Evolutionary conservation across 2,329 filamentous ascomycete genomes (phyloP).

Genomic region (Zymoseptoria ardabiliae): DNA sequence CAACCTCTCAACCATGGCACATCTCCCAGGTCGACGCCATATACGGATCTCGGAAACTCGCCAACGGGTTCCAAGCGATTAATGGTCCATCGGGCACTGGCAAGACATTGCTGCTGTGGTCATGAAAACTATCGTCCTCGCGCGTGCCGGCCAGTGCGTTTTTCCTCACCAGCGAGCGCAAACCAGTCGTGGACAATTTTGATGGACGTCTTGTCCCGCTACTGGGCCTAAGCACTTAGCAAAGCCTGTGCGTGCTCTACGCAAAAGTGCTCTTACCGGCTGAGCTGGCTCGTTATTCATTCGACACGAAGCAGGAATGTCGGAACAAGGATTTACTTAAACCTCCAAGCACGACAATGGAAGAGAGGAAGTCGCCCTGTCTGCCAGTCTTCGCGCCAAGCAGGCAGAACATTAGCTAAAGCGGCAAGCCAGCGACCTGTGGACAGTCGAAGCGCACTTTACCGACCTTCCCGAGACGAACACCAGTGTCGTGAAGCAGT

Average conservation of each 20-base stretch:
- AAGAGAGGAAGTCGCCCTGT: neutral
- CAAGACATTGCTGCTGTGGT: neutral
- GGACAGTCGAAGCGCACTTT: slow-evolving; percentile 21
- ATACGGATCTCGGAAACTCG: neutral
- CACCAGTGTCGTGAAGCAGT: too few relatives aligned
- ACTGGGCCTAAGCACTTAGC: neutral
- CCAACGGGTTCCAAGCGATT: neutral
- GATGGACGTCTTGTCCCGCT: neutral
- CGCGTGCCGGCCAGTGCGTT: neutral
- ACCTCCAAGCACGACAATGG: neutral
- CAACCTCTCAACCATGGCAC: neutral
- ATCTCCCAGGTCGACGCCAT: neutral
- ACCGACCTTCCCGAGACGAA: too few relatives aligned
- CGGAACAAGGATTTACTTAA: neutral
- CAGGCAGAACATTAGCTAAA: neutral
- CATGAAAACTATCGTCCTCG: neutral
- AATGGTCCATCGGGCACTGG: neutral
- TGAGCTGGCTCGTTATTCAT: neutral
- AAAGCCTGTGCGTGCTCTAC: neutral
- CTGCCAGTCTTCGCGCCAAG: neutral
- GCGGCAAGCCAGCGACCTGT: neutral
- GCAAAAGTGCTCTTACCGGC: neutral
- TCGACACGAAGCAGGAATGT: neutral
- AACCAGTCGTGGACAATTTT: neutral
- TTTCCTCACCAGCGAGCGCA: neutral